Conservation (phyloP, 2,329 filamentous ascomycete species). For the Fusarium sp. region DNA sequence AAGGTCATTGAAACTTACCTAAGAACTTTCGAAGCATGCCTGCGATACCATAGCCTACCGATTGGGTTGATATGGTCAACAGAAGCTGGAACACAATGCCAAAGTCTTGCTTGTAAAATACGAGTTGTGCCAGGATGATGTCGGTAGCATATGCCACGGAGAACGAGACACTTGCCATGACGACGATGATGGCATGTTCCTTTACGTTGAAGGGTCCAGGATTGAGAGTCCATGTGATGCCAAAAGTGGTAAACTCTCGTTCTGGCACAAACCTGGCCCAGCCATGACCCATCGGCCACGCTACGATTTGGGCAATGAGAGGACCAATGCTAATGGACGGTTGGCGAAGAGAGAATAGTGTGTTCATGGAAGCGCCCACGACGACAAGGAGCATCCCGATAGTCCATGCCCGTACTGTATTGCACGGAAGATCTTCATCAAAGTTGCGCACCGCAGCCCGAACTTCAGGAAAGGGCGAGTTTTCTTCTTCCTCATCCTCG, state of each 20-base stretch:
- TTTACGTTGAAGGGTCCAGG: conserved; percentile 78
- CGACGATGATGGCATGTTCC: conserved; percentile 75
- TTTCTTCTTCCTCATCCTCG: conserved; percentile 52
- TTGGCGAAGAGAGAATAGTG: conserved; percentile 71
- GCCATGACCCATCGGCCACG: conserved; percentile 71
- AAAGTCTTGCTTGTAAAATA: conserved; percentile 79
- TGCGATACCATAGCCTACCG: conserved; percentile 75
- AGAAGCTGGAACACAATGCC: conserved; percentile 75
- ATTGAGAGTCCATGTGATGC: conserved; percentile 69
- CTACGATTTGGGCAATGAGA: conserved; percentile 72
- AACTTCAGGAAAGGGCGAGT: conserved; percentile 75
- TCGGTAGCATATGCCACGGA: conserved; percentile 79
- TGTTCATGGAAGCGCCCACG: conserved; percentile 71
- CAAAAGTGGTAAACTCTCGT: conserved; percentile 63
- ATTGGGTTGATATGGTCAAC: conserved; percentile 75
- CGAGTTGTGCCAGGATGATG: conserved; percentile 76
- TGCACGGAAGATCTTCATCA: conserved; percentile 74
- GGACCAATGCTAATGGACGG: conserved; percentile 71
- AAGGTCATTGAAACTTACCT: conserved; percentile 53
- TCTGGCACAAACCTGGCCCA: conserved; percentile 69
- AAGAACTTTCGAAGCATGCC: conserved; percentile 75
- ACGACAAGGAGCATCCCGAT: conserved; percentile 70
- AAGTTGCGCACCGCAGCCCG: conserved; percentile 73
- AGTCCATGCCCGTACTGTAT: conserved; percentile 73
- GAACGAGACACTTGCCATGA: conserved; percentile 79